A percentile compares a stretch with the other conserved stretches of the same genome.
These are phyloP conservation scores for Sphagnum tenellum DNA, from an alignment of 225 moss, liverwort and hornwort species.

Conservation along the genomic window DNA sequence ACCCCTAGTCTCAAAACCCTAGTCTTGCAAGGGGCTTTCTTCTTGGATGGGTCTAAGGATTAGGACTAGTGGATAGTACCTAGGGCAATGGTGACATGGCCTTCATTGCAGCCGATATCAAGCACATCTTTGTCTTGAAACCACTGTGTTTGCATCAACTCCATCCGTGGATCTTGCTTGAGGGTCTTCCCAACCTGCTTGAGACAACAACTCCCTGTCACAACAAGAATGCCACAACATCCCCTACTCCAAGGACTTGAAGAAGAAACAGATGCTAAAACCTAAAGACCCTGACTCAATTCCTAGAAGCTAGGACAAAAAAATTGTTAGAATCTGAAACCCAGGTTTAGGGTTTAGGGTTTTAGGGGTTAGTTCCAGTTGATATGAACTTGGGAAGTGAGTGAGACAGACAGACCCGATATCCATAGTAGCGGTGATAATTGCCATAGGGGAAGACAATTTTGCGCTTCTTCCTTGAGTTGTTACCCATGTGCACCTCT, in stretches of 20 bases:
- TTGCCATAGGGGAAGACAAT: conserved; percentile 67
- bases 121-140: conserved; percentile 81
- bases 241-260: too few relatives aligned
- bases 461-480: conserved; percentile 31
- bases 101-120: conserved; percentile 91
- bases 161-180: conserved; percentile 77
- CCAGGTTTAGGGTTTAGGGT: background rate
- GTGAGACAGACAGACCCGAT: conserved; percentile 41
- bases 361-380: background rate
- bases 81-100: conserved; percentile 63
- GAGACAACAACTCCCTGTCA: background rate
- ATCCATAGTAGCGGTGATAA: conserved; percentile 85
- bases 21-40: too few relatives aligned
- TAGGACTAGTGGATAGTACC: conserved; percentile 24
- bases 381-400: background rate
- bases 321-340: background rate
- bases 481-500: background rate
- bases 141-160: conserved; percentile 52
- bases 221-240: background rate
- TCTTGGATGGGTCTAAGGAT: background rate
- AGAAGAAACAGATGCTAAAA: too few relatives aligned
- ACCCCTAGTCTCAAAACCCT: too few relatives aligned
- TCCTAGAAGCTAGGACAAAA: background rate
- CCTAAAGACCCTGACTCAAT: too few relatives aligned
- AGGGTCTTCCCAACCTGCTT: conserved; percentile 49